Base-by-base conservation (phyloP, 164 flowering plant species). In the Vitis rupestris region DNA sequence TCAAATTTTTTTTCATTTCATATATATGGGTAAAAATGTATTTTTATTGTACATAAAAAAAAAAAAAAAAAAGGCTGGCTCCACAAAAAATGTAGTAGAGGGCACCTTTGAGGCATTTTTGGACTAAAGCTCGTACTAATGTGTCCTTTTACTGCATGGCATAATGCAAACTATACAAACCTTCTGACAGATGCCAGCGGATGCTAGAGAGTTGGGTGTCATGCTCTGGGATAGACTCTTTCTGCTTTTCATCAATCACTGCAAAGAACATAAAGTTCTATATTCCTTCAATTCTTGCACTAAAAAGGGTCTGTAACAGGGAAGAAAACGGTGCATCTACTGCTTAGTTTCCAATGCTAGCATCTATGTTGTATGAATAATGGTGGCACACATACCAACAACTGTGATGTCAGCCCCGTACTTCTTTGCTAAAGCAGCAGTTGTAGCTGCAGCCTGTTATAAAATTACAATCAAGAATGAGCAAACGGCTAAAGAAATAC, bases 371-470 rank as follows among this genome's bases (percentile, higher is more conserved):
- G 66, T 13, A 52, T 9, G 15, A 56, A 58, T 10, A 61, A 14
- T 63, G 66, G 65, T 10, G 66, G 54, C 30, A 61, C 48, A 65
- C 88, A 79, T 85, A 92, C 98, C 91, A 29, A 92, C 90, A 62
- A 94, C 97, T n/a, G 99, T 94, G 65, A 95, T 90, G 66, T 92
- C 93, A 66, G 98, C 95, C 49, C 96, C 99, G 80, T 90, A 92
- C 77, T 92, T 95, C 81, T 91, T 95, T 19, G 99, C 99, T 78
- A 95, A 80, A 76, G 92, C 84, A 69, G 97, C 87, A 19, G 92
- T 74, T 48, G 99, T 87, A 68, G 93, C 88, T 64, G 89, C 85
- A 78, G 97, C 99, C 97, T 94, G 77, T 37, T 7, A 65, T 49
- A 61, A 30, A 48, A 48, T 37, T 9, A 47, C 50, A 14, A 51